Base-by-base conservation (phyloP, 257 asterid species). In the Oldenlandia corymbosa region DNA sequence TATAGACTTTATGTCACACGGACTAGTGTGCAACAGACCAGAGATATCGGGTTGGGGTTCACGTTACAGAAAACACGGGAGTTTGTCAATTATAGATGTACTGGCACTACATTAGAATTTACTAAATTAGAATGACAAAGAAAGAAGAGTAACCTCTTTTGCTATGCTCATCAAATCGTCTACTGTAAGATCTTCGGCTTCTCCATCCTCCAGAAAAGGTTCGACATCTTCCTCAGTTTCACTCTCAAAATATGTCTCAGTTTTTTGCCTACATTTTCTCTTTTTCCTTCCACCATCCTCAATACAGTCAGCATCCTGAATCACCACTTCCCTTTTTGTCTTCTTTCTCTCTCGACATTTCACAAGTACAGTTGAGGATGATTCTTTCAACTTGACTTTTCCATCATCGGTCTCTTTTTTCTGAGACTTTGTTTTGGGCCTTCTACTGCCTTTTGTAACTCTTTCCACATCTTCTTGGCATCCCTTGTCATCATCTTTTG, bases 121-220 rank as follows among this genome's bases (percentile, higher is more conserved):
- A 30, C 18, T 14, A 56, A 56, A 20, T 56, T 7, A 31, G 14
- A 28, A 12, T 20, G 0, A 42, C n/a, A 41, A n/a, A 2, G 2
- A 6, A 37, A 34, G 53, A 32, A 7, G 24, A 41, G 39, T 34
- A 24, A 70, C 84, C 84, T 80, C 85, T 64, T 76, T 67, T 27
- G 85, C 85, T 26, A 76, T 76, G 52, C 43, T 68, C 70, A 80
- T 64, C 31, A 80, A 49, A 58, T 79, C 84, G 27, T 79, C 81
- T 42, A 79, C 61, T 0, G 81, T 79, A 69, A 79, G 68, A 67
- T 79, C 81, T 30, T 62, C 81, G 16, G 61, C 59, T 7, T 76
- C 80, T 36, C 48, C 63, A 16, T 20, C 32, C 32, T 58, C 73
- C 47, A 39, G 20, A 58, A 37, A 31, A 21, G 41, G 26, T 57